Evolutionary conservation across 192 early-diverging fungal genomes (phyloP).

Genomic region (Coemansia furcata): DNA sequence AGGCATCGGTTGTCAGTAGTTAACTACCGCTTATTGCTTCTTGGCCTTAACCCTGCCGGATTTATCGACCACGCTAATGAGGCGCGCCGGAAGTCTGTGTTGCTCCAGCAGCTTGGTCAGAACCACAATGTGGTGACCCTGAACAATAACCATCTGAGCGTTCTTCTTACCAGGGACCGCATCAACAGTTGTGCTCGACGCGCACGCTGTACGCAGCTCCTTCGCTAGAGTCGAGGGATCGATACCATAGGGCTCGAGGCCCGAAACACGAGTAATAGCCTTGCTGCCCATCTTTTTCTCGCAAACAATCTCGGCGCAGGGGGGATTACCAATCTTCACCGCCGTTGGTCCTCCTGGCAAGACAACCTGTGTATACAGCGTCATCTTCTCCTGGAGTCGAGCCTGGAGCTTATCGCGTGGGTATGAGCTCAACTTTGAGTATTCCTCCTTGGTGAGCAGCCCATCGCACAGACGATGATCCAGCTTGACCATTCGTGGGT

Average conservation of each 20-base stretch:
- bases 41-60: slow-evolving; percentile 45
- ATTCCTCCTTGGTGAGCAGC: slow-evolving; percentile 67
- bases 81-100: slow-evolving; percentile 23
- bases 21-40: slow-evolving; percentile 7
- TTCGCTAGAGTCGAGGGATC: slow-evolving; percentile 36
- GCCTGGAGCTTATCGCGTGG: slow-evolving; percentile 59
- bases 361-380: slow-evolving; percentile 36
- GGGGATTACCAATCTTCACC: slow-evolving; percentile 29
- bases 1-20: not conserved
- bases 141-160: slow-evolving; percentile 31
- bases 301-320: slow-evolving; percentile 30
- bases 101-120: slow-evolving; percentile 33
- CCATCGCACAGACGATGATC: slow-evolving; percentile 67
- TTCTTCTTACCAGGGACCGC: slow-evolving; percentile 39
- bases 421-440: slow-evolving; percentile 54
- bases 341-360: slow-evolving; percentile 18
- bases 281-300: slow-evolving; percentile 53
- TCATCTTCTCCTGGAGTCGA: slow-evolving; percentile 48
- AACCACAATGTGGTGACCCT: slow-evolving; percentile 46
- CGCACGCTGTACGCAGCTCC: slow-evolving; percentile 38
- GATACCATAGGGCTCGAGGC: slow-evolving; percentile 41
- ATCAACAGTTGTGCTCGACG: slow-evolving; percentile 45
- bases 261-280: slow-evolving; percentile 39
- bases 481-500: slow-evolving; percentile 62
- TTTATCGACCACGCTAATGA: slow-evolving; percentile 34